phyloP scores from a whole-genome alignment of 495 filamentous ascomycete species.

The Aspergillus bridgeri region DNA sequence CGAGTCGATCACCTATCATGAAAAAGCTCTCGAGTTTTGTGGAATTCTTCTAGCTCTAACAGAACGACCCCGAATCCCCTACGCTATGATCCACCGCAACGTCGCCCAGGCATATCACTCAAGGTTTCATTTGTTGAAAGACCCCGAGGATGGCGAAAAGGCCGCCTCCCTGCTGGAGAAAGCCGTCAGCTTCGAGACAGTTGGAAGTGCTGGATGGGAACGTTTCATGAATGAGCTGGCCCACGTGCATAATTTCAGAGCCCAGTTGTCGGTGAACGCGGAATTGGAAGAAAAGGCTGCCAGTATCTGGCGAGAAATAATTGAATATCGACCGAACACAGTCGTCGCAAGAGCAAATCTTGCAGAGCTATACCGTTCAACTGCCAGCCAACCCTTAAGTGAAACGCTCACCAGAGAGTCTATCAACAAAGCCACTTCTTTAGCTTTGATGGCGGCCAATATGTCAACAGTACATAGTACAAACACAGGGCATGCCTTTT shows the following conservation, averaged over 20 bases:
- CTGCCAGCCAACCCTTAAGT: background rate
- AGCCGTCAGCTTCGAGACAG: constrained; percentile 1
- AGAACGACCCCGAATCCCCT: background rate
- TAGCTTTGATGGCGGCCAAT: background rate
- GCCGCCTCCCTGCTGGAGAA: background rate
- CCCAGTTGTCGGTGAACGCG: background rate
- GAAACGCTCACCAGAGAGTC: background rate
- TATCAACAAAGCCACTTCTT: background rate
- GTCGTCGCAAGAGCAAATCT: background rate
- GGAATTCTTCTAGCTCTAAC: background rate
- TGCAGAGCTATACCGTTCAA: background rate
- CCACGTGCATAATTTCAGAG: background rate
- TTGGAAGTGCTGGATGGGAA: background rate
- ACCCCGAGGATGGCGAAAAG: background rate
- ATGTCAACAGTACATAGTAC: background rate
- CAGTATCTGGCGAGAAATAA: background rate
- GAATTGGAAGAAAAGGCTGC: background rate
- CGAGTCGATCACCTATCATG: constrained; percentile 1
- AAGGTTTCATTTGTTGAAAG: background rate
- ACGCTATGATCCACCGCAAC: constrained; percentile 6
- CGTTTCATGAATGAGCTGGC: background rate
- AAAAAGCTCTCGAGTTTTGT: constrained; percentile 2
- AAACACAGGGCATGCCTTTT: background rate
- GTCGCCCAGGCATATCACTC: background rate
- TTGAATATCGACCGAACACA: background rate